These are phyloP conservation scores for Rhizophagus prolifer DNA, from an alignment of 192 early-diverging fungal genomes.

Conservation along the genomic window DNA sequence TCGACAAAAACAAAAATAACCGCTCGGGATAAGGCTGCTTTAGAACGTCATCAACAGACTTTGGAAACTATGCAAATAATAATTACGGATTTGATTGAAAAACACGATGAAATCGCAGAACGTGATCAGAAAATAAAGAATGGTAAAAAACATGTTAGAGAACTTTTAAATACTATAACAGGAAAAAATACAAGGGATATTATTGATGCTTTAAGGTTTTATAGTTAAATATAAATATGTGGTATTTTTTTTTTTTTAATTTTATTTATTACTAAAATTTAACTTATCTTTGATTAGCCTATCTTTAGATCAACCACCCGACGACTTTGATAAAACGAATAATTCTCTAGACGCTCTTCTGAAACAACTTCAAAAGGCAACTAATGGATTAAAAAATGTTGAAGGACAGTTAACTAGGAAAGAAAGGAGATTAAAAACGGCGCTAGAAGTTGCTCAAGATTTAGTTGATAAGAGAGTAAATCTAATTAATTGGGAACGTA, in stretches of 20 bases:
- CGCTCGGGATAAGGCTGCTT: neutral
- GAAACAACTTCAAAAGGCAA: neutral
- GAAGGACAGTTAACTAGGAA: neutral
- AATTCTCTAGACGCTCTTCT: neutral
- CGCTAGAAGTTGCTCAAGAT: neutral
- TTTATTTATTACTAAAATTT: neutral
- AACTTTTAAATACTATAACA: neutral
- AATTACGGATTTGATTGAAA: neutral
- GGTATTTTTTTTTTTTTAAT: neutral
- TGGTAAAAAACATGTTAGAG: neutral
- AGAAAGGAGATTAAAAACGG: neutral
- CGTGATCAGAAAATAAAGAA: neutral
- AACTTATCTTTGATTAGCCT: neutral
- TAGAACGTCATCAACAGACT: neutral
- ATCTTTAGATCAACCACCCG: neutral
- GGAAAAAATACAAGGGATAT: neutral
- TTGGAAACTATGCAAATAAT: conserved; percentile 1
- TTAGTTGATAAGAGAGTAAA: neutral
- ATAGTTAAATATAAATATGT: neutral
- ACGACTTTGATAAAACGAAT: neutral
- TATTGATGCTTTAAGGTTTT: conserved; percentile 3
- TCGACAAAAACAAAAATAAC: neutral
- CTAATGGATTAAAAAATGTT: neutral
- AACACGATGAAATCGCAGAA: neutral
- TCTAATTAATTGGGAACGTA: neutral